These are phyloP conservation scores for Cyclotella cryptica DNA, from an alignment of 108 stramenopile genomes.

Conservation along the genomic window DNA sequence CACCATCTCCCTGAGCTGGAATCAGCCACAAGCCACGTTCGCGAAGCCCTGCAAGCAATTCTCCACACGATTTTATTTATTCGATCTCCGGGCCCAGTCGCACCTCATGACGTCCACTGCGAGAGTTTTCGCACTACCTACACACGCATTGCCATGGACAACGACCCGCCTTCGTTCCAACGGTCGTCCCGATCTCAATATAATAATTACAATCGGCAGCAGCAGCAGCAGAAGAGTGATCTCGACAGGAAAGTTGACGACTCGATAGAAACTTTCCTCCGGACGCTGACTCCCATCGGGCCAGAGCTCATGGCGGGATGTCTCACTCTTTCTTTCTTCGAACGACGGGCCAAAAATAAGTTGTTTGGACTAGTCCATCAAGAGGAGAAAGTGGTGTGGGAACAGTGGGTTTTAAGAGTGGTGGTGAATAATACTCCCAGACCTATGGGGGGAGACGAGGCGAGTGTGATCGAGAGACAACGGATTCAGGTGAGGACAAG, in stretches of 20 bases:
- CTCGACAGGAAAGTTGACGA: slow-evolving; percentile 61
- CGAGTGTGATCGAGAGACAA: slow-evolving; percentile 84
- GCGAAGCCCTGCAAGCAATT: slow-evolving; percentile 85
- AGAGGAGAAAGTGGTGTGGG: slow-evolving; percentile 85
- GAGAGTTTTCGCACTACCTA: slow-evolving; percentile 84
- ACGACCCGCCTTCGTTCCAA: slow-evolving; percentile 13
- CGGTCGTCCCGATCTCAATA: slow-evolving; percentile 11
- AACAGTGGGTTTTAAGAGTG: slow-evolving; percentile 87
- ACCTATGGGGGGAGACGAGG: slow-evolving; percentile 79
- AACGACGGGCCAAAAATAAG: slow-evolving; percentile 77
- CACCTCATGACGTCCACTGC: slow-evolving; percentile 80
- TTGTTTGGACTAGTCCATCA: slow-evolving; percentile 86
- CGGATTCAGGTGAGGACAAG: slow-evolving; percentile 70
- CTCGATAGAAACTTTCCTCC: slow-evolving; percentile 80
- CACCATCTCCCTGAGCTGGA: slow-evolving; percentile 86
- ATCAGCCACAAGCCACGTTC: slow-evolving; percentile 81
- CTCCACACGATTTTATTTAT: slow-evolving; percentile 89
- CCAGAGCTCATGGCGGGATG: slow-evolving; percentile 83
- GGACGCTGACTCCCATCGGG: slow-evolving; percentile 77
- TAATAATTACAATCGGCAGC: slow-evolving; percentile 25
- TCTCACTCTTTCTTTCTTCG: slow-evolving; percentile 81
- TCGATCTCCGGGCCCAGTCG: slow-evolving; percentile 84
- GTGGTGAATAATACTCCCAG: slow-evolving; percentile 90
- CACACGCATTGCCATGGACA: slow-evolving; percentile 72
- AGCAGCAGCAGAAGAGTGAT: slow-evolving; percentile 28